Evolutionary conservation across 148 eudicot genomes (phyloP).

Genomic region (Salicornia ramosissima): DNA sequence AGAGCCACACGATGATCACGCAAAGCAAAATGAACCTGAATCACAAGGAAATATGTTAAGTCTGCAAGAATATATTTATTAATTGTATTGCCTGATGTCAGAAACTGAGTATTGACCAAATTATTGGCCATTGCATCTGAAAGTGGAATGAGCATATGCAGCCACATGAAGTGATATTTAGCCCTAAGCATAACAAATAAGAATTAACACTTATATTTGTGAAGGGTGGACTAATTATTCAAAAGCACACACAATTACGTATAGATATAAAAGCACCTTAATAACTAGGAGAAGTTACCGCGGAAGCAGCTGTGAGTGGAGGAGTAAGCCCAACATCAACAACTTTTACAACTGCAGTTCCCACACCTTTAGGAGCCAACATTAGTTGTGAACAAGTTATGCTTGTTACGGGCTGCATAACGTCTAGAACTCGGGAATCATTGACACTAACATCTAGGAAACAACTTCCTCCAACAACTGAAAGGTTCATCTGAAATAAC

Average conservation of each 20-base stretch:
- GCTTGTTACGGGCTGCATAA: conserved; percentile 48
- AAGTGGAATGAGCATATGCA: too few species aligned
- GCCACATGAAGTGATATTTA: too few species aligned
- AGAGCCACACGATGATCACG: too few species aligned
- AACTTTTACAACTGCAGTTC: conserved; percentile 60
- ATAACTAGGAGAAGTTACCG: conserved; percentile 36
- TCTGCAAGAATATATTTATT: too few species aligned
- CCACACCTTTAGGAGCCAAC: conserved; percentile 65
- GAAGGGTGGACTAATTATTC: too few species aligned
- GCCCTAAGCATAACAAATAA: too few species aligned
- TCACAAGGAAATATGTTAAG: too few species aligned
- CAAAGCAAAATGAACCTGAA: too few species aligned
- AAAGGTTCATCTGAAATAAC: conserved; percentile 55
- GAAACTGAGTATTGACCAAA: too few species aligned
- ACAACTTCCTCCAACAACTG: conserved; percentile 82
- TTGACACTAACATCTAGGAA: conserved; percentile 58
- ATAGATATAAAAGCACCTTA: background rate
- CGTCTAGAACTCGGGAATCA: conserved; percentile 62
- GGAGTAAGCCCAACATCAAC: conserved; percentile 78
- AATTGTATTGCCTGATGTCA: background rate
- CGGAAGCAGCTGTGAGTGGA: conserved; percentile 56
- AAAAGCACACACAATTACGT: too few species aligned
- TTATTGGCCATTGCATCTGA: background rate
- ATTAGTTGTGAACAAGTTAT: conserved; percentile 51
- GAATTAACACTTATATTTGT: too few species aligned